These are phyloP conservation scores for Candida pseudocylindracea DNA, from an alignment of 1,139 yeast genomes.

Conservation along the genomic window DNA sequence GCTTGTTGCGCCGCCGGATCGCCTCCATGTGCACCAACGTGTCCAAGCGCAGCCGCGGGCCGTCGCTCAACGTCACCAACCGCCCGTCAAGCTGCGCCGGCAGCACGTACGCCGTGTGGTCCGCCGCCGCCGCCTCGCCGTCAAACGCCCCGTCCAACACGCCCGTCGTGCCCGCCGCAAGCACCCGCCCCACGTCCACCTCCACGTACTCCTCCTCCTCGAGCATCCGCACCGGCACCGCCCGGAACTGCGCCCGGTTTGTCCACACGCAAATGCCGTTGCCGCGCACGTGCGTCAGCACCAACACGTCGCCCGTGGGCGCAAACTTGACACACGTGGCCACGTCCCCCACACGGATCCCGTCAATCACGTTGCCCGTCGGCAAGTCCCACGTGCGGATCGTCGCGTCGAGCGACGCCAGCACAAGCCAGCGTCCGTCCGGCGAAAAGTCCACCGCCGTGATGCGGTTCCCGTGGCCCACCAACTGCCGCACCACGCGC, in stretches of 20 bases:
- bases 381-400: slow-evolving; percentile 96
- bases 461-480: slow-evolving; percentile 81
- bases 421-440: slow-evolving; percentile 88
- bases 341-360: slow-evolving; percentile 54
- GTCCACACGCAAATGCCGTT: slow-evolving; percentile 91
- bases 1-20: slow-evolving; percentile 72
- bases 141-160: slow-evolving; percentile 63
- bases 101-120: slow-evolving; percentile 23
- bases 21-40: slow-evolving; percentile 67
- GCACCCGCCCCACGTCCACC: slow-evolving; percentile 45
- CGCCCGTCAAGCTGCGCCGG: slow-evolving; percentile 41
- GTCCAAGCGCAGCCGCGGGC: slow-evolving; percentile 59
- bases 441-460: slow-evolving; percentile 84
- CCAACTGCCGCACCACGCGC: slow-evolving; percentile 63
- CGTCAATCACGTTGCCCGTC: slow-evolving; percentile 93
- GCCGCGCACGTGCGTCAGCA: slow-evolving; percentile 82
- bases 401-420: slow-evolving; percentile 69
- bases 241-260: slow-evolving; percentile 64
- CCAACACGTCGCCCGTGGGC: slow-evolving; percentile 77
- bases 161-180: slow-evolving; percentile 64
- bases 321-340: slow-evolving; percentile 68
- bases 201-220: slow-evolving; percentile 51
- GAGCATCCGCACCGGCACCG: slow-evolving; percentile 52
- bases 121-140: slow-evolving; percentile 5
- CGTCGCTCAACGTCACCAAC: slow-evolving; percentile 51